Conservation (phyloP, 164 flowering plant genomes). For the Umbellularia californica region DNA sequence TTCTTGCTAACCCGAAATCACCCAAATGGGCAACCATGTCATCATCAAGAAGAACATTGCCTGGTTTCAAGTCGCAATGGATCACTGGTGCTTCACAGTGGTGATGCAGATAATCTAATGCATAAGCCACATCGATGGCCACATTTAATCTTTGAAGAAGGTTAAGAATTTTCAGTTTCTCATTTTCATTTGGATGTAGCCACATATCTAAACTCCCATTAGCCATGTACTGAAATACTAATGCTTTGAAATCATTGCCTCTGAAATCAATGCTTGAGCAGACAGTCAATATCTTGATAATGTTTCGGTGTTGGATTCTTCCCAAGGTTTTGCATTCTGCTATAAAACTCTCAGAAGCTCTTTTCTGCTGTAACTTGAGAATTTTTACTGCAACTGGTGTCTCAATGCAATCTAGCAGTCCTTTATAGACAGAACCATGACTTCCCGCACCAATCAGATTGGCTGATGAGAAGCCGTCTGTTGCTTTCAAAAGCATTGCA, state of each 20-base stretch:
- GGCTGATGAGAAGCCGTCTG: constrained; percentile 20
- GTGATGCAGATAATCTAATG: constrained; percentile 32
- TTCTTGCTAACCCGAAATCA: constrained; percentile 35
- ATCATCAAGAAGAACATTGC: constrained; percentile 32
- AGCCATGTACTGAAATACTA: constrained; percentile 32
- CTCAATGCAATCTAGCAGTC: constrained; percentile 3
- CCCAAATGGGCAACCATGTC: constrained; percentile 31
- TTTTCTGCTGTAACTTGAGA: constrained; percentile 19
- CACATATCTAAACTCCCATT: constrained; percentile 35
- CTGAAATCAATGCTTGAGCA: constrained; percentile 26
- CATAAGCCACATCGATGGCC: constrained; percentile 33
- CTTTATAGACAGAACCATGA: constrained; percentile 36
- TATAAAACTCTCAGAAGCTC: constrained; percentile 26
- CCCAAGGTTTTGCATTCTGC: constrained; percentile 30
- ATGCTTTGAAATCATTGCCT: constrained; percentile 29
- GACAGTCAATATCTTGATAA: constrained; percentile 23
- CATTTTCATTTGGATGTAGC: constrained; percentile 15
- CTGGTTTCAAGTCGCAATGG: constrained; percentile 35
- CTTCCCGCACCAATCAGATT: constrained; percentile 35
- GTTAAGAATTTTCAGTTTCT: constrained; percentile 7
- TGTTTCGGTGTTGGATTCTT: constrained; percentile 31
- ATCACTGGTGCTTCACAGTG: constrained; percentile 18
- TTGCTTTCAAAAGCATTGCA: constrained; percentile 12
- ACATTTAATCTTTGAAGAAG: constrained; percentile 25
- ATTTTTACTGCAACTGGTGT: constrained; percentile 33